phyloP scores from a whole-genome alignment of 371 early-diverging fungal genomes.

The Mortierella sp. region DNA sequence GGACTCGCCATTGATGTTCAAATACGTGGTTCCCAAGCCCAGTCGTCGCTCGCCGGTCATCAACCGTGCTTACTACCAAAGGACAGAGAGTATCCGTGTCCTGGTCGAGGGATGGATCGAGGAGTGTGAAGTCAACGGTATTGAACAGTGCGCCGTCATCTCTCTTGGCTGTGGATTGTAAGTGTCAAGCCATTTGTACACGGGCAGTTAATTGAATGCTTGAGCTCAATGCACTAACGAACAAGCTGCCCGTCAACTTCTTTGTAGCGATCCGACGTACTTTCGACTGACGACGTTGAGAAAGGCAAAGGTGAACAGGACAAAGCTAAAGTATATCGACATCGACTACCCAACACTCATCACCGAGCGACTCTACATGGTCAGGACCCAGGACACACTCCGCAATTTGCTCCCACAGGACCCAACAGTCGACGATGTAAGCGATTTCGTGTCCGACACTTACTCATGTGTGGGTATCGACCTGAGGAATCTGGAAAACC shows the following conservation, averaged over 20 bases:
- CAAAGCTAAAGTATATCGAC: slow-evolving; percentile 43
- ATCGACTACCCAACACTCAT: slow-evolving; percentile 54
- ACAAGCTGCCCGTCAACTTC: background rate
- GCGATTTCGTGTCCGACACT: slow-evolving; percentile 35
- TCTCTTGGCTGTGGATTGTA: slow-evolving; percentile 57
- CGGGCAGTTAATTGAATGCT: background rate
- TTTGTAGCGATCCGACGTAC: slow-evolving; percentile 44
- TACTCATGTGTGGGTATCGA: slow-evolving; percentile 55
- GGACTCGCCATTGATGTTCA: slow-evolving; percentile 49
- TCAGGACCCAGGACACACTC: slow-evolving; percentile 35
- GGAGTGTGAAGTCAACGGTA: slow-evolving; percentile 36
- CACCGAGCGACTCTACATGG: slow-evolving; percentile 47
- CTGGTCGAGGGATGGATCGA: slow-evolving; percentile 50
- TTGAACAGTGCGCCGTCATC: slow-evolving; percentile 42
- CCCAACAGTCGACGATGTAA: slow-evolving; percentile 41
- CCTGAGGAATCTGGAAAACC: slow-evolving; percentile 28
- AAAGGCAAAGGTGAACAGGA: slow-evolving; percentile 24
- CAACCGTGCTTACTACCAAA: slow-evolving; percentile 51
- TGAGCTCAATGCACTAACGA: background rate
- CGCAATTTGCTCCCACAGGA: slow-evolving; percentile 39
- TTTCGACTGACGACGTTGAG: slow-evolving; percentile 36
- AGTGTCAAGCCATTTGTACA: background rate
- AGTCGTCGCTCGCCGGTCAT: slow-evolving; percentile 55
- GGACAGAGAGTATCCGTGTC: slow-evolving; percentile 44
- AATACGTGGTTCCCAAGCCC: slow-evolving; percentile 49